A percentile compares a stretch with the other conserved stretches of the same genome.
Conservation (phyloP, 2,329 filamentous ascomycete species). For the Thielaviopsis populi region DNA sequence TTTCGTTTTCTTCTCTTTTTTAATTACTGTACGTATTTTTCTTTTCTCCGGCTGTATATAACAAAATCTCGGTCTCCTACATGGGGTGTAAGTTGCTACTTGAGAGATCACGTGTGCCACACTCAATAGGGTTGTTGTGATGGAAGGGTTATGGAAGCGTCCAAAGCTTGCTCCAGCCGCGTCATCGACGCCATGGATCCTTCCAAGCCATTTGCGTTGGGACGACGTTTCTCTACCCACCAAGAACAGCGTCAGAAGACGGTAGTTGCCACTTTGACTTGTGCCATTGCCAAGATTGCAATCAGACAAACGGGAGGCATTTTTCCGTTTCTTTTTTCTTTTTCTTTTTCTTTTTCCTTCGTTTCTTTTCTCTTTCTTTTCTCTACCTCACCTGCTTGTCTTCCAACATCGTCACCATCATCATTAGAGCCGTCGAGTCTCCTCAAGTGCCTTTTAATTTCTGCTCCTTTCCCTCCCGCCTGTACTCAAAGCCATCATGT, state of each 20-base stretch:
- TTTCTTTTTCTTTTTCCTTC: neutral
- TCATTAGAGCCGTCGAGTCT: neutral
- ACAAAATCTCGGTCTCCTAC: neutral
- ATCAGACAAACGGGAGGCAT: neutral
- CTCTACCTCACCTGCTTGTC: neutral
- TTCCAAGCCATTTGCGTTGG: neutral
- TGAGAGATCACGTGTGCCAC: neutral
- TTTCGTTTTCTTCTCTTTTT: neutral
- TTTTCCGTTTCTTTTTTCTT: neutral
- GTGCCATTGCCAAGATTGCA: neutral
- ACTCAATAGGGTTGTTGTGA: too few species aligned
- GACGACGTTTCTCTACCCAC: neutral
- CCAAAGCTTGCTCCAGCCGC: neutral
- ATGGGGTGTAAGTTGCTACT: neutral
- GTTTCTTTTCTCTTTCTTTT: constrained; percentile 2
- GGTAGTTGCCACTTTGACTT: constrained; percentile 5
- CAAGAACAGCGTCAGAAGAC: neutral
- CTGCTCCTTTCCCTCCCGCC: neutral
- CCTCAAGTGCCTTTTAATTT: neutral
- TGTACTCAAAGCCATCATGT: constrained; percentile 8
- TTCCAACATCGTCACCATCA: neutral
- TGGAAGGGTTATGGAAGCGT: neutral
- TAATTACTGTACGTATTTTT: neutral
- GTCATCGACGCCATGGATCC: constrained; percentile 4
- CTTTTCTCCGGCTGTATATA: neutral